Conservation (phyloP, 768 basidiomycete genomes). For the Favolaschia claudopus region DNA sequence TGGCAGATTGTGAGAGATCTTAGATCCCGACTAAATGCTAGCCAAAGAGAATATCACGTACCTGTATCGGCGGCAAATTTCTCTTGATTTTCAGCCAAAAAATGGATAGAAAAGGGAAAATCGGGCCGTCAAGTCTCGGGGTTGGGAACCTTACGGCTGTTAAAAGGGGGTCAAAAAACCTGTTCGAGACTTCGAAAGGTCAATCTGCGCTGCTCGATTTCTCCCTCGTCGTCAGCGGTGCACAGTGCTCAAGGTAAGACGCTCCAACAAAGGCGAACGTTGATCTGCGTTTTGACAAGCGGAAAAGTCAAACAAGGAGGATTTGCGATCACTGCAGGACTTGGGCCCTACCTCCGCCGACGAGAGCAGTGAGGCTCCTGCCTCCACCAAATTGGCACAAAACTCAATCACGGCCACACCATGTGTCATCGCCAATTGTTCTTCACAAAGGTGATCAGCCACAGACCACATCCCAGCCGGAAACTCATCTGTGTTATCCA, state of each 20-base stretch:
- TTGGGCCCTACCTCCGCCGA: slow-evolving; percentile 28
- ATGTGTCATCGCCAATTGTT: slow-evolving; percentile 28
- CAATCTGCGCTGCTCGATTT: slow-evolving; percentile 15
- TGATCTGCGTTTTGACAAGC: too few species aligned
- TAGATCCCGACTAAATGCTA: slow-evolving; percentile 13
- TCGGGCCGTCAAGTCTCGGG: slow-evolving; percentile 22
- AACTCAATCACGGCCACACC: slow-evolving; percentile 15
- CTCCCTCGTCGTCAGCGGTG: slow-evolving; percentile 4
- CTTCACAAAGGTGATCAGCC: slow-evolving; percentile 24
- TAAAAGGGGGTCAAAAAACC: slow-evolving; percentile 24
- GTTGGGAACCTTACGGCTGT: slow-evolving; percentile 16
- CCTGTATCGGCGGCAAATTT: slow-evolving; percentile 13
- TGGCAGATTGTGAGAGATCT: too few species aligned
- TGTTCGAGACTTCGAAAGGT: slow-evolving; percentile 21
- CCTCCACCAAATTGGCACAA: slow-evolving; percentile 8
- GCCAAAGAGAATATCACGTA: slow-evolving; percentile 21
- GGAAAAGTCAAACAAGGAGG: slow-evolving; percentile 21
- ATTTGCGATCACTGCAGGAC: slow-evolving; percentile 18
- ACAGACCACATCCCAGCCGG: background rate
- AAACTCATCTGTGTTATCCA: too few species aligned
- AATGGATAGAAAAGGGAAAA: background rate
- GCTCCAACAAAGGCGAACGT: too few species aligned
- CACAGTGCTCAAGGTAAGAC: slow-evolving; percentile 12
- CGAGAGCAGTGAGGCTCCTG: slow-evolving; percentile 16
- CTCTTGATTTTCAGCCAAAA: slow-evolving; percentile 16